A percentile compares a stretch with the other conserved stretches of the same genome.
Evolutionary conservation across 169 alveolate species (phyloP).

Genomic region (Plasmodium coatneyi): DNA sequence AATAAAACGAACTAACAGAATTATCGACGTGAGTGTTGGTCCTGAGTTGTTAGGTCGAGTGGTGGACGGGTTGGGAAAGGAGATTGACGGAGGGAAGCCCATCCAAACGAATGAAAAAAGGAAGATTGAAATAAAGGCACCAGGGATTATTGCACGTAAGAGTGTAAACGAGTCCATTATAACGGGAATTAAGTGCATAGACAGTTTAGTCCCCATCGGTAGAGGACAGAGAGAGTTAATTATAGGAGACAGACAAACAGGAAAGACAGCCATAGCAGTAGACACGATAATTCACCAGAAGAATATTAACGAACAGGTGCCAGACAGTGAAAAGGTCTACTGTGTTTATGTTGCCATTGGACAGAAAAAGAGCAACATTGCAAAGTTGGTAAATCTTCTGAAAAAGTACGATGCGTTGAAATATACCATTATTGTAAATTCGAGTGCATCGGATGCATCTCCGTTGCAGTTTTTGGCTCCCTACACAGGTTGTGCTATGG

Average conservation of each 20-base stretch:
- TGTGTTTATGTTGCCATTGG: conserved; percentile 99
- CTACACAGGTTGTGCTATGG: conserved; percentile 98
- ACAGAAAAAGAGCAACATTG: conserved; percentile 96
- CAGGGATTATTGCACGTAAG: conserved; percentile 98
- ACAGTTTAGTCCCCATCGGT: conserved; percentile 98
- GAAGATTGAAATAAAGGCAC: conserved; percentile 97
- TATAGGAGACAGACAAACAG: conserved; percentile 99
- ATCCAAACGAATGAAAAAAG: conserved; percentile 90
- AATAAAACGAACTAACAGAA: conserved; percentile 95
- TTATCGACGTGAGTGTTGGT: conserved; percentile 97
- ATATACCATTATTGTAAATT: conserved; percentile 96
- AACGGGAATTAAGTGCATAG: conserved; percentile 97
- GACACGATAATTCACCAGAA: conserved; percentile 97
- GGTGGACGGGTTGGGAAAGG: conserved; percentile 97
- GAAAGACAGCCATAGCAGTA: conserved; percentile 97
- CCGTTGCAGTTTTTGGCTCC: conserved; percentile 99
- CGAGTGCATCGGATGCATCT: conserved; percentile 99
- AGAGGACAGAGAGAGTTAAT: conserved; percentile 99
- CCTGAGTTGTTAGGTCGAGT: conserved; percentile 97
- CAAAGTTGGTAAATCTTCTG: conserved; percentile 91
- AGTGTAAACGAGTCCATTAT: conserved; percentile 98
- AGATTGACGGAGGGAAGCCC: conserved; percentile 97
- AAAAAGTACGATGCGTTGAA: conserved; percentile 92
- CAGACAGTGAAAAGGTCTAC: conserved; percentile 91
- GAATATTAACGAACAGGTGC: conserved; percentile 83